A percentile compares a stretch with the other conserved stretches of the same genome.
Evolutionary conservation across 2,329 filamentous ascomycete genomes (phyloP).

Genomic region (Curvularia spicifera): DNA sequence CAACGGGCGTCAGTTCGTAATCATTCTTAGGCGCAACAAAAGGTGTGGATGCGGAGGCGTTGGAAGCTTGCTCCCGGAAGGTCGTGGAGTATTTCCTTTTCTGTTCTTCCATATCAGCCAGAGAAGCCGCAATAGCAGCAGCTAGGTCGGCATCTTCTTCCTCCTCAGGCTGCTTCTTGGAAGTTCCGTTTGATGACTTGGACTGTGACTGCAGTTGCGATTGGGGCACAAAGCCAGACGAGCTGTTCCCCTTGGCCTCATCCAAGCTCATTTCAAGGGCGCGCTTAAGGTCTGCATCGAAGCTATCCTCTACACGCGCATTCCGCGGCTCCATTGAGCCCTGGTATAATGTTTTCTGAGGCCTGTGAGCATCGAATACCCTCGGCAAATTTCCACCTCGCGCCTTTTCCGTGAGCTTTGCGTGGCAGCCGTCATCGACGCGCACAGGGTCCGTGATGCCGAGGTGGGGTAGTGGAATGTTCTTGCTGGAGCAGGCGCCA

Average conservation of each 20-base stretch:
- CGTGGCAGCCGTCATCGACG: conserved; percentile 95
- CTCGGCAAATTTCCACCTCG: conserved; percentile 52
- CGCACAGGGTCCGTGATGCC: conserved; percentile 90
- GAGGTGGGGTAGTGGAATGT: conserved; percentile 84
- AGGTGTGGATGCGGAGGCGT: conserved; percentile 54
- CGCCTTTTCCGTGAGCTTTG: conserved; percentile 80
- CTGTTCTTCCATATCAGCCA: conserved; percentile 97
- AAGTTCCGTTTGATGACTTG: conserved; percentile 47
- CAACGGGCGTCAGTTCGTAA: conserved; percentile 90
- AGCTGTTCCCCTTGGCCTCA: conserved; percentile 78
- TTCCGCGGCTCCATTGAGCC: conserved; percentile 87
- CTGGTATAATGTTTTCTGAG: conserved; percentile 66
- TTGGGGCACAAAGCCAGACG: conserved; percentile 74
- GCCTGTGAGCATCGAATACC: conserved; percentile 57
- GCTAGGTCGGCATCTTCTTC: conserved; percentile 94
- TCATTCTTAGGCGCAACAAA: conserved; percentile 79
- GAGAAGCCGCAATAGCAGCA: conserved; percentile 90
- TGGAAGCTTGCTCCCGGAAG: conserved; percentile 77
- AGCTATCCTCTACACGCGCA: conserved; percentile 85
- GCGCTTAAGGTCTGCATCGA: conserved; percentile 92
- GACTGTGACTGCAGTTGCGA: conserved; percentile 55
- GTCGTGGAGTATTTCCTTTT: conserved; percentile 87
- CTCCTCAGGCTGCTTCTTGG: conserved; percentile 60
- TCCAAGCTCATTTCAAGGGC: conserved; percentile 97
- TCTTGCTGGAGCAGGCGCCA: conserved; percentile 90